phyloP scores from a whole-genome alignment of 306 rosid species.

The Parietaria judaica region DNA sequence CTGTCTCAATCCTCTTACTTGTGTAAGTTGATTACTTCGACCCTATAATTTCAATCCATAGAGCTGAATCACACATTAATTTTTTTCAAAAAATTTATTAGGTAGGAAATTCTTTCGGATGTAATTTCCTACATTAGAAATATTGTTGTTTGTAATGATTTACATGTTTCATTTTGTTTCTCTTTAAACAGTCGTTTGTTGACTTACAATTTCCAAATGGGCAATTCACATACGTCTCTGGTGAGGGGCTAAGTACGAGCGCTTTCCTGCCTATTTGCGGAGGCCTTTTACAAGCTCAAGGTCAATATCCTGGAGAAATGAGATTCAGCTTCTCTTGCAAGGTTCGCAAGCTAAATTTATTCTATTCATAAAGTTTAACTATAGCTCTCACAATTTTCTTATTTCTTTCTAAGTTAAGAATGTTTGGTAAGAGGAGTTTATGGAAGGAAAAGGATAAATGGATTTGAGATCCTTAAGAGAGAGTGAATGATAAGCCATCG shows the following conservation, averaged over 20 bases:
- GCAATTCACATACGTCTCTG: constrained; percentile 84
- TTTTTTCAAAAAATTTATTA: too few relatives aligned
- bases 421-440: too few relatives aligned
- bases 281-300: constrained; percentile 98
- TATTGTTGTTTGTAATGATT: constrained; percentile 13
- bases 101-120: too few relatives aligned
- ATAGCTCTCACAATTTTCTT: too few relatives aligned
- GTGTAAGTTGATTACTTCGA: constrained; percentile 62
- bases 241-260: constrained; percentile 88
- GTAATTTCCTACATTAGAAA: not conserved
- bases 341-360: constrained; percentile 34
- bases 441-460: too few relatives aligned
- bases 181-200: constrained; percentile 63
- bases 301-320: constrained; percentile 99
- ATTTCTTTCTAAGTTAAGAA: too few relatives aligned
- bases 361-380: not conserved
- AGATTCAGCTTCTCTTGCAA: constrained; percentile 93
- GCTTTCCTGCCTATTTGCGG: constrained; percentile 82
- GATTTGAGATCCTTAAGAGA: too few relatives aligned
- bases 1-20: constrained; percentile 79
- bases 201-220: constrained; percentile 98
- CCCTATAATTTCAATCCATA: not conserved
- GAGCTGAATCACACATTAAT: too few relatives aligned
- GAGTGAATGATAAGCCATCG: too few relatives aligned
- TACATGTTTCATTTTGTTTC: constrained; percentile 1